Evolutionary conservation across 495 filamentous ascomycete species (phyloP).

Genomic region (Aspergillus indologenus): DNA sequence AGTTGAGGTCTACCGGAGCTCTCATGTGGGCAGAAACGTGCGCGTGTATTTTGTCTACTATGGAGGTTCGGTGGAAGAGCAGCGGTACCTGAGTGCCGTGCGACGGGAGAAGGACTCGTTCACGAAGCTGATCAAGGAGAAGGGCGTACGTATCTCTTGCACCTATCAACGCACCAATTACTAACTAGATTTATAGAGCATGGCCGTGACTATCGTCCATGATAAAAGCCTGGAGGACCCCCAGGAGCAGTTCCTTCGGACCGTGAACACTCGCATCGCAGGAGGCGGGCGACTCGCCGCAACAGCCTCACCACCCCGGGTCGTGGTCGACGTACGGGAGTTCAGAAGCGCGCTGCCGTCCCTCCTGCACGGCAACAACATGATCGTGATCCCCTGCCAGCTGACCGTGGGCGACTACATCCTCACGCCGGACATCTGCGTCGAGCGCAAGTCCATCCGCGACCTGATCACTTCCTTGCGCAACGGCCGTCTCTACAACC

Average conservation of each 20-base stretch:
- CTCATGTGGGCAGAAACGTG: slow-evolving; percentile 83
- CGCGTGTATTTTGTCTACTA: slow-evolving; percentile 97
- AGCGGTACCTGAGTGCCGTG: slow-evolving; percentile 85
- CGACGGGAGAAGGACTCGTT: slow-evolving; percentile 94
- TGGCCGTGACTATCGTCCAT: slow-evolving; percentile 79
- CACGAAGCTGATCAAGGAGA: slow-evolving; percentile 87
- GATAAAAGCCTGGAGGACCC: slow-evolving; percentile 76
- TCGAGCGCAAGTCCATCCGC: slow-evolving; percentile 89
- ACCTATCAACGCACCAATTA: not conserved
- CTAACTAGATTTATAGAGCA: slow-evolving; percentile 48
- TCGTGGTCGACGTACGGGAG: slow-evolving; percentile 94
- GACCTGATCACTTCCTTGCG: slow-evolving; percentile 90
- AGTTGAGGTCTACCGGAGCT: slow-evolving; percentile 93
- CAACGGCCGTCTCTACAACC: slow-evolving; percentile 86
- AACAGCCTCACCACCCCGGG: slow-evolving; percentile 84
- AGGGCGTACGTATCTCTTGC: slow-evolving; percentile 50
- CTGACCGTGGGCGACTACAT: slow-evolving; percentile 97
- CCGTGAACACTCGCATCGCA: slow-evolving; percentile 94
- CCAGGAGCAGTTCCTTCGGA: slow-evolving; percentile 89
- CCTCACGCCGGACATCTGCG: slow-evolving; percentile 81
- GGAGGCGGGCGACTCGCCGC: slow-evolving; percentile 86
- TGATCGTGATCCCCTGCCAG: slow-evolving; percentile 87
- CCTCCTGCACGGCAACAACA: slow-evolving; percentile 80
- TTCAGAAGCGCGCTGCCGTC: slow-evolving; percentile 92
- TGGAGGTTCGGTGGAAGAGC: slow-evolving; percentile 90